A percentile compares a stretch with the other conserved stretches of the same genome.
Evolutionary conservation across 495 filamentous ascomycete genomes (phyloP).

Genomic region (Delitschia confertaspora): DNA sequence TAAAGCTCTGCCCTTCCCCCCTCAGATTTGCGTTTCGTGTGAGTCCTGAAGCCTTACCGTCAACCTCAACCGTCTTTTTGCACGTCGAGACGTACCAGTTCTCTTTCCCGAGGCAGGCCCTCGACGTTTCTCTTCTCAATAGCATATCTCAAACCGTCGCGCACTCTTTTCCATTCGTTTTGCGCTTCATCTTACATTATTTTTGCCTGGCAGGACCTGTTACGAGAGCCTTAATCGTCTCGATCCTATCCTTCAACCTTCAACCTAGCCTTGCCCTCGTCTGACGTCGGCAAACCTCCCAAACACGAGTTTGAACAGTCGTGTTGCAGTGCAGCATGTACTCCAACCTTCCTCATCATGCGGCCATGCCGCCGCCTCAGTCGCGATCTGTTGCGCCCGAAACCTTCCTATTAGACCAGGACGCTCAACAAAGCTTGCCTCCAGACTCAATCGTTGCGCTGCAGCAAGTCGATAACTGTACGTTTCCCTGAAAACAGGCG

Average conservation of each 20-base stretch:
- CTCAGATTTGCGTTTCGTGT: conserved; percentile 26
- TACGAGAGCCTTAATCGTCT: conserved; percentile 28
- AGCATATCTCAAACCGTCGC: conserved; percentile 30
- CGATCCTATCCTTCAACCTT: conserved; percentile 16
- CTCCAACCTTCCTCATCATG: conserved; percentile 32
- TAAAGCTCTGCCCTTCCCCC: conserved; percentile 27
- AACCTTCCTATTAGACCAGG: conserved; percentile 94
- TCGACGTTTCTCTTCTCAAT: conserved; percentile 29
- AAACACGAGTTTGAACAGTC: conserved; percentile 17
- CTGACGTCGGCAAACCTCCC: conserved; percentile 23
- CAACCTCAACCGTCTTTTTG: conserved; percentile 18
- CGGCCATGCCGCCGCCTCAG: conserved; percentile 61
- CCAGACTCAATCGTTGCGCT: conserved; percentile 95
- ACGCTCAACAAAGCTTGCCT: conserved; percentile 90
- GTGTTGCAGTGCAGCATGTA: conserved; percentile 35
- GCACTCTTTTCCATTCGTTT: conserved; percentile 29
- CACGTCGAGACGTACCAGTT: conserved; percentile 23
- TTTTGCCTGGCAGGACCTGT: conserved; percentile 29
- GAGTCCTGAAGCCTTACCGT: conserved; percentile 19
- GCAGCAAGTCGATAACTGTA: conserved; percentile 96
- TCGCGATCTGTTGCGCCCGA: conserved; percentile 55
- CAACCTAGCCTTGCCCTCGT: conserved; percentile 9
- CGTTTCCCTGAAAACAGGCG: too few relatives aligned
- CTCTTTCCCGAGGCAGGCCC: conserved; percentile 30
- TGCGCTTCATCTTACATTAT: conserved; percentile 29